phyloP scores from a whole-genome alignment of 2,329 filamentous ascomycete species.

The Colletotrichum lindemuthianum region DNA sequence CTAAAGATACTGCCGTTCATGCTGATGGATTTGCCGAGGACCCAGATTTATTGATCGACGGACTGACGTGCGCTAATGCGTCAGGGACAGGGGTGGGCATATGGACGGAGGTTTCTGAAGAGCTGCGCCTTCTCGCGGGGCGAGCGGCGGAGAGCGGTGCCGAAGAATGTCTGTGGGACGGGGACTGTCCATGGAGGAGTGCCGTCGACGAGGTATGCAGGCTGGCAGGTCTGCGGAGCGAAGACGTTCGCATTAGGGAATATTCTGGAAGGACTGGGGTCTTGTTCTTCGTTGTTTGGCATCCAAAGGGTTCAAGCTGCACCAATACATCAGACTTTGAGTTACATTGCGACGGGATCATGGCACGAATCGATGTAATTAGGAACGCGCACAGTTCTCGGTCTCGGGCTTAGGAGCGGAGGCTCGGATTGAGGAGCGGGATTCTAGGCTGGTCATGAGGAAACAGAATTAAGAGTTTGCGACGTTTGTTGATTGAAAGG shows the following conservation, averaged over 20 bases:
- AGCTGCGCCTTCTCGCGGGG: not conserved
- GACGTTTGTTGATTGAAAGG: not conserved
- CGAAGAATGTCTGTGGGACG: not conserved
- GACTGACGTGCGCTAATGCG: conserved; percentile 27
- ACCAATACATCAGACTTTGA: too few species aligned
- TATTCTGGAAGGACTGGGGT: conserved; percentile 7
- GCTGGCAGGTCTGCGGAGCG: not conserved
- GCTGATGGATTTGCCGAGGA: conserved; percentile 13
- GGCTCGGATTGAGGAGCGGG: not conserved
- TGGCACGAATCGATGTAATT: too few species aligned
- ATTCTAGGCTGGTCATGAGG: too few species aligned
- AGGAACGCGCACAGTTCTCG: too few species aligned
- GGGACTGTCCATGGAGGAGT: not conserved
- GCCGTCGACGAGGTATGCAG: not conserved
- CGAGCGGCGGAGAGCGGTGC: conserved; percentile 5
- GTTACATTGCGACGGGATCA: too few species aligned
- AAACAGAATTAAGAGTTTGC: not conserved
- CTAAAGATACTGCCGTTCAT: conserved; percentile 1
- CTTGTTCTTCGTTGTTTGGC: not conserved
- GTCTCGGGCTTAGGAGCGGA: not conserved
- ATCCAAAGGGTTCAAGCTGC: too few species aligned
- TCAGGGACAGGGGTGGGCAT: conserved; percentile 15
- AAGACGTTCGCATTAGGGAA: not conserved
- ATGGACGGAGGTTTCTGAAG: not conserved
- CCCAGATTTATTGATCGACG: conserved; percentile 5